Base-by-base conservation (phyloP, 352 stramenopile genomes). In the Globisporangium emineosum region DNA sequence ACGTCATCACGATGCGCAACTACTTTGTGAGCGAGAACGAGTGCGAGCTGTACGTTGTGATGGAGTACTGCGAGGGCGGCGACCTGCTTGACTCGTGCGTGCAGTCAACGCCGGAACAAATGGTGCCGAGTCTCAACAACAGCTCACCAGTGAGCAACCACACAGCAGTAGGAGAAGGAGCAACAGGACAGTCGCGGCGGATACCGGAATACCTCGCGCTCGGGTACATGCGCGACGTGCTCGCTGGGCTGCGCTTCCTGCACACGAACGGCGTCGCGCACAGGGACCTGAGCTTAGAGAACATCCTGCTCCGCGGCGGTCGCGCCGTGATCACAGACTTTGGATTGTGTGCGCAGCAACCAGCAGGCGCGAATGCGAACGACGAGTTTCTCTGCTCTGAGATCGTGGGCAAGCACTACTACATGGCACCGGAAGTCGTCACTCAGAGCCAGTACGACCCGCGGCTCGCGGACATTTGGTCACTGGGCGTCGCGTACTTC, bases 281-380 rank as follows among this genome's bases (percentile, higher is more conserved):
- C 73, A 89, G 96, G 60, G 97, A 99, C 70, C 79, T 99, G 57
- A 98, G 91, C 30, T 76, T 99, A n/a, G 97, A 99, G 76, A 99
- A 99, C 78, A 93, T 99, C 43, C 74, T 99, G 30, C 78, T 98
- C 25, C 75, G 71, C 8, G 55, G 81, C 21, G 81, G 79, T 3
- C 71, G 72, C 5, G 81, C 81, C 0, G 78, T 90, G 27, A 86
- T 90, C 64, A 68, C 79, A 10, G 81, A 92, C 70, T 92, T 92
- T 68, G 83, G 81, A 1, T 68, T 92, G 9, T 92, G 78, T 53
- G 81, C 70, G 89, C 76, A 84, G 71, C 64, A 57, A 32, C 25
- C 15, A 9, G 42, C 67, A 62, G 33, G 78, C 71, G 63, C 5
- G 40, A 47, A 77, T 74, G 40, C 30, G 4, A 47, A n/a, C 21